A percentile compares a stretch with the other conserved stretches of the same genome.
Conservation (phyloP, 2,329 filamentous ascomycete genomes). For the Phyllosticta citrichinensis region DNA sequence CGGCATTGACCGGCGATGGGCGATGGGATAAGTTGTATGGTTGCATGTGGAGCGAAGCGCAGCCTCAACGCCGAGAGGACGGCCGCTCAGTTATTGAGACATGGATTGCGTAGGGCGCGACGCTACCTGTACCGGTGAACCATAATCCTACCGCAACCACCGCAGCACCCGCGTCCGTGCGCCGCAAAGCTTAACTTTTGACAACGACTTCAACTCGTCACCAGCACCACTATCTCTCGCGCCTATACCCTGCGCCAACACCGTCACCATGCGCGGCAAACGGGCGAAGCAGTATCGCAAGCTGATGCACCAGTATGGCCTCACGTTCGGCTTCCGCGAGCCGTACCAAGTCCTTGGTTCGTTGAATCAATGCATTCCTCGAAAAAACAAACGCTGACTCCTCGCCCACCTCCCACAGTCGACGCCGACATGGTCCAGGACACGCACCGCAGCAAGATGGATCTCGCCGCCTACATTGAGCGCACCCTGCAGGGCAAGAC, state of each 20-base stretch:
- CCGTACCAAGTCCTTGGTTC: slow-evolving; percentile 72
- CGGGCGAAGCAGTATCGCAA: slow-evolving; percentile 69
- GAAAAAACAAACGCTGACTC: slow-evolving; percentile 7
- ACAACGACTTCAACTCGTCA: background rate
- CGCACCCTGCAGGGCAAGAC: slow-evolving; percentile 78
- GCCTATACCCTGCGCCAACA: background rate
- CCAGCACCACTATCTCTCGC: background rate
- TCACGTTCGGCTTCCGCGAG: slow-evolving; percentile 82
- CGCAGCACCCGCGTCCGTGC: slow-evolving; percentile 4
- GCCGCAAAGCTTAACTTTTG: slow-evolving; percentile 10
- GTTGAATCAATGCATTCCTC: background rate
- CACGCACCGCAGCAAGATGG: slow-evolving; percentile 78
- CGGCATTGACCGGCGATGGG: slow-evolving; percentile 4
- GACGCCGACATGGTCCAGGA: slow-evolving; percentile 79
- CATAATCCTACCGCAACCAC: background rate
- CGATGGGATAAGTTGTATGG: background rate
- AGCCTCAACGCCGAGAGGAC: background rate
- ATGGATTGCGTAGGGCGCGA: slow-evolving; percentile 6
- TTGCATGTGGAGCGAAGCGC: background rate
- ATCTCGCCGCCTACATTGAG: slow-evolving; percentile 65
- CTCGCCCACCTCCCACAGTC: slow-evolving; percentile 36
- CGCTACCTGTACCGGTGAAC: background rate
- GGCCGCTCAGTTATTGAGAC: slow-evolving; percentile 7
- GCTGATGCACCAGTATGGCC: slow-evolving; percentile 85
- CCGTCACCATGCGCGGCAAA: slow-evolving; percentile 54